phyloP scores from a whole-genome alignment of 2,329 filamentous ascomycete genomes.

The Botrytis hyacinthi region DNA sequence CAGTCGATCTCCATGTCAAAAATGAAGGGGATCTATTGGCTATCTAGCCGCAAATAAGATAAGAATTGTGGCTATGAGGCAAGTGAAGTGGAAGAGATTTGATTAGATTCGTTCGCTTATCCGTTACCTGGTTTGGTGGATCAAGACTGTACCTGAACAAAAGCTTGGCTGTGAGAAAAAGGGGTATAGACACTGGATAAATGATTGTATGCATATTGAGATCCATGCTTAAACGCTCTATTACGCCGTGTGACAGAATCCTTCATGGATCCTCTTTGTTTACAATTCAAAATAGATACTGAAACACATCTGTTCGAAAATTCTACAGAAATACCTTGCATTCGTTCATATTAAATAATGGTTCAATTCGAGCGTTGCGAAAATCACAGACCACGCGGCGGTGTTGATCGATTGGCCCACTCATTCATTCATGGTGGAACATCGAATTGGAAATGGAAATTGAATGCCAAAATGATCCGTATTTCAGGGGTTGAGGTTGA shows the following conservation, averaged over 20 bases:
- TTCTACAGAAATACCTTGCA: background rate
- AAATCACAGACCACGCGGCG: conserved; percentile 5
- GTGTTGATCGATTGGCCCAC: conserved; percentile 14
- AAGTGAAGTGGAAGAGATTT: background rate
- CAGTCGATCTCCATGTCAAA: background rate
- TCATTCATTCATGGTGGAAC: conserved; percentile 3
- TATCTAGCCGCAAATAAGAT: conserved; percentile 12
- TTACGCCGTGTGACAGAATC: background rate
- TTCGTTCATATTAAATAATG: background rate
- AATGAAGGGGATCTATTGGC: conserved; percentile 1
- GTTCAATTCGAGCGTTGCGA: background rate
- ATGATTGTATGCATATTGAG: background rate
- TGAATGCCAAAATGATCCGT: background rate
- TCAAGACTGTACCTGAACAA: background rate
- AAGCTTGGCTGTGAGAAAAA: conserved; percentile 8
- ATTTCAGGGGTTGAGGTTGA: conserved; percentile 12
- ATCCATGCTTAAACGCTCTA: background rate
- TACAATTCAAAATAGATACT: background rate
- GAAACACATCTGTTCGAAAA: background rate
- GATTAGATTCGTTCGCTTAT: conserved; percentile 12
- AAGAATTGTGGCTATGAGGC: conserved; percentile 11
- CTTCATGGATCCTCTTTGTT: background rate
- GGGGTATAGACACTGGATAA: background rate
- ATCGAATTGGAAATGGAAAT: conserved; percentile 2
- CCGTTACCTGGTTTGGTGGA: background rate